phyloP scores from a whole-genome alignment of 2,329 filamentous ascomycete species.

The Aspergillus neotritici region DNA sequence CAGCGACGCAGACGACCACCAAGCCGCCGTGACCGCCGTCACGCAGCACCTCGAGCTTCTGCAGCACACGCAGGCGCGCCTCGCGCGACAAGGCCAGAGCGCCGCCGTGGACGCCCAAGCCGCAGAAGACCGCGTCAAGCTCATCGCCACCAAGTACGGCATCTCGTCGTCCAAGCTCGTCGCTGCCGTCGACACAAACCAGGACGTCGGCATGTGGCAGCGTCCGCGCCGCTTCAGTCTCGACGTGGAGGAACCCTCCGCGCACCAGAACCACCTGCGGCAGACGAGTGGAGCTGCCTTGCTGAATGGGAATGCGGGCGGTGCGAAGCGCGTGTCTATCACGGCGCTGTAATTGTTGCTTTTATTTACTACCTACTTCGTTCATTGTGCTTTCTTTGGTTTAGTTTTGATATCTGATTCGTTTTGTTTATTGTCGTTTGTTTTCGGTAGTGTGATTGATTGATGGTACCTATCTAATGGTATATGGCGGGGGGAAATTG shows the following conservation, averaged over 20 bases:
- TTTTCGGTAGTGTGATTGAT: no score
- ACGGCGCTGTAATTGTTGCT: slow-evolving; percentile 11
- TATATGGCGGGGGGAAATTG: no score
- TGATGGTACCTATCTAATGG: no score
- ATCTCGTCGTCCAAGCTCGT: slow-evolving; percentile 20
- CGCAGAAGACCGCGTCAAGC: slow-evolving; percentile 22
- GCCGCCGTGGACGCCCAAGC: slow-evolving; percentile 13
- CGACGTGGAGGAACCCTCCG: slow-evolving; percentile 25
- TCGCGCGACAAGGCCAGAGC: slow-evolving; percentile 17
- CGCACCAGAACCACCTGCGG: slow-evolving; percentile 27
- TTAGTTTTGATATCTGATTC: no score
- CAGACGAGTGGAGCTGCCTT: slow-evolving; percentile 25
- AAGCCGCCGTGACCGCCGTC: slow-evolving; percentile 17
- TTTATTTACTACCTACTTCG: no score
- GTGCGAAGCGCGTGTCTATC: slow-evolving; percentile 18
- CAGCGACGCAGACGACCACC: slow-evolving; percentile 19
- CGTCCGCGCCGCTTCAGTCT: slow-evolving; percentile 29
- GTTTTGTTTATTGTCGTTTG: no score
- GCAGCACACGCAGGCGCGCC: slow-evolving; percentile 23
- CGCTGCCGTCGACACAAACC: slow-evolving; percentile 16
- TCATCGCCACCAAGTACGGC: slow-evolving; percentile 26
- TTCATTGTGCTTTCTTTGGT: no score
- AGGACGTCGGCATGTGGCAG: slow-evolving; percentile 28
- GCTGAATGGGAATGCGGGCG: slow-evolving; percentile 21
- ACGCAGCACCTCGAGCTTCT: slow-evolving; percentile 29